A percentile compares a stretch with the other conserved stretches of the same genome.
These are phyloP conservation scores for Blastobotrys aristatus DNA, from an alignment of 1,139 yeast genomes.

Conservation along the genomic window DNA sequence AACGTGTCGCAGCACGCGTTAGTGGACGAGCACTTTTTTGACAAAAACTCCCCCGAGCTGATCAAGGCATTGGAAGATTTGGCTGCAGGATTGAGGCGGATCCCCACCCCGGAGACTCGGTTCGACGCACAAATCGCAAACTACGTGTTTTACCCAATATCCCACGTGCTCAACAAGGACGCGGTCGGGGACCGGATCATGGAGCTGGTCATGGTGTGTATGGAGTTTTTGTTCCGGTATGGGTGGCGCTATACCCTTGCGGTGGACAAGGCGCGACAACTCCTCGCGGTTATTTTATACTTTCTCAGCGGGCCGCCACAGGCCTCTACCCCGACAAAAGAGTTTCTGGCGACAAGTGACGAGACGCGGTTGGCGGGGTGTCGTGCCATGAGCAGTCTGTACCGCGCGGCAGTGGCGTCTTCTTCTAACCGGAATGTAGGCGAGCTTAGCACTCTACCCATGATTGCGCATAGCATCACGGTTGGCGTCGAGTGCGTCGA, in stretches of 20 bases:
- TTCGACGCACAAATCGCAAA: slow-evolving; percentile 46
- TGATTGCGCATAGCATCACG: slow-evolving; percentile 45
- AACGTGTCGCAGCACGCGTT: slow-evolving; percentile 14
- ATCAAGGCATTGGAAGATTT: slow-evolving; percentile 30
- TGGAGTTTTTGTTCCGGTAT: slow-evolving; percentile 39
- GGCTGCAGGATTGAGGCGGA: slow-evolving; percentile 13
- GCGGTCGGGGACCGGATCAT: slow-evolving; percentile 41
- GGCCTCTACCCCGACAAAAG: slow-evolving; percentile 20
- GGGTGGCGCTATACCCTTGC: slow-evolving; percentile 48
- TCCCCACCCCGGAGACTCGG: slow-evolving; percentile 16
- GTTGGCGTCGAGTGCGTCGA: slow-evolving; percentile 39
- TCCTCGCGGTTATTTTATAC: slow-evolving; percentile 46
- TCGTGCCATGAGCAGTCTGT: slow-evolving; percentile 34
- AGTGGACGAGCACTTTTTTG: slow-evolving; percentile 4
- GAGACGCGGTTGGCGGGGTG: slow-evolving; percentile 44
- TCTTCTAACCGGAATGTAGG: slow-evolving; percentile 11
- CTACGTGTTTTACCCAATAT: slow-evolving; percentile 57
- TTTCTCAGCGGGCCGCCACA: slow-evolving; percentile 41
- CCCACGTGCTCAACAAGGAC: slow-evolving; percentile 44
- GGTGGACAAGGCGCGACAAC: slow-evolving; percentile 42
- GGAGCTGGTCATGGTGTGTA: slow-evolving; percentile 41
- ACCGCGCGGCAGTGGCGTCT: slow-evolving; percentile 37
- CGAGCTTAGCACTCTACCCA: slow-evolving; percentile 34
- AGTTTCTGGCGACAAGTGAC: slow-evolving; percentile 30
- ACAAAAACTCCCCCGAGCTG: slow-evolving; percentile 24